These are phyloP conservation scores for Phytopythium helicoides DNA, from an alignment of 352 stramenopile genomes.

Conservation along the genomic window DNA sequence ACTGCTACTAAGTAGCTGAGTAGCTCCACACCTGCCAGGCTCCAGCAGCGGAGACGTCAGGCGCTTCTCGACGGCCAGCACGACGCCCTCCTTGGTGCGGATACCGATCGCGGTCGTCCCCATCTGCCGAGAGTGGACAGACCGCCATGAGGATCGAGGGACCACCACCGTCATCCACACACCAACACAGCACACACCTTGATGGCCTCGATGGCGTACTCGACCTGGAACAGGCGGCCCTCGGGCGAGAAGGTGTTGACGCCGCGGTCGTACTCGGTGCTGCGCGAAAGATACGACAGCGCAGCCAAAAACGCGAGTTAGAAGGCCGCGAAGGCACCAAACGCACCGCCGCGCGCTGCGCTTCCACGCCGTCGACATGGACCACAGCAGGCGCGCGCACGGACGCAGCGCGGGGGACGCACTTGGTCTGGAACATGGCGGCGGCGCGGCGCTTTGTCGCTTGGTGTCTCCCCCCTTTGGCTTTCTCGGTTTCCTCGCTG, in stretches of 20 bases:
- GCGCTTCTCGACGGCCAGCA: conserved; percentile 99
- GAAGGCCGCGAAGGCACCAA: not conserved
- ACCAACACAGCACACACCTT: conserved; percentile 54
- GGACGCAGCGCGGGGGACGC: conserved; percentile 5
- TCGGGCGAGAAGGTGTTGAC: conserved; percentile 99
- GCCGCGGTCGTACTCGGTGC: conserved; percentile 98
- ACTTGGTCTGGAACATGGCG: conserved; percentile 71
- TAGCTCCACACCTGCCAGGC: conserved; percentile 63
- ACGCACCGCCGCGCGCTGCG: not conserved
- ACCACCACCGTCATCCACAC: no score
- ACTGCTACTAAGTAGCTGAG: not conserved
- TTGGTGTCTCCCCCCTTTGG: conserved; percentile 18
- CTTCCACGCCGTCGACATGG: not conserved
- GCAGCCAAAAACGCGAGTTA: not conserved
- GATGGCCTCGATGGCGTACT: conserved; percentile 99
- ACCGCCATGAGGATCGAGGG: not conserved
- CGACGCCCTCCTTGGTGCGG: conserved; percentile 96
- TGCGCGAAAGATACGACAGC: conserved; percentile 16
- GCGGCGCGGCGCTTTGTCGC: conserved; percentile 6
- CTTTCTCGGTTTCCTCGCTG: no score
- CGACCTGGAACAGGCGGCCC: conserved; percentile 98
- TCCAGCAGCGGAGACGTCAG: conserved; percentile 96
- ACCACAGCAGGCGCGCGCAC: not conserved
- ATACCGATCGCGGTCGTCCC: conserved; percentile 98
- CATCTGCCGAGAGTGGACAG: conserved; percentile 53